A percentile compares a stretch with the other conserved stretches of the same genome.
Evolutionary conservation across 106 monocot genomes (phyloP).

Genomic region (Iris macrosiphon): DNA sequence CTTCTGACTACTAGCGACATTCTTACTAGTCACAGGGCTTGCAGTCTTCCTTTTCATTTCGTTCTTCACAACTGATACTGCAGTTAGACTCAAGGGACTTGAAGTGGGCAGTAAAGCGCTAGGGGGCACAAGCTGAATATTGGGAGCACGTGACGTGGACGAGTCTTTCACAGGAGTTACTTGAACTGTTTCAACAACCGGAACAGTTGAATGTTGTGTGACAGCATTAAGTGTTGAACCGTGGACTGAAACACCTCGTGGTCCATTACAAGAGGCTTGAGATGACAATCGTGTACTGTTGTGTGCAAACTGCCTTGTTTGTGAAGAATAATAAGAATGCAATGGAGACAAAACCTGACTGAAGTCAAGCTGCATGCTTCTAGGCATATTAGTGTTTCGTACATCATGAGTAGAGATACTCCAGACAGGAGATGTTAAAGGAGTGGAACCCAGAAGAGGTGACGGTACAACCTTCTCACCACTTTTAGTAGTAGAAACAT

Average conservation of each 20-base stretch:
- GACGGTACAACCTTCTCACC: conserved; percentile 26
- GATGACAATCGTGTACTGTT: conserved; percentile 37
- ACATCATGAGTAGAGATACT: conserved; percentile 29
- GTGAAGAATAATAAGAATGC: conserved; percentile 42
- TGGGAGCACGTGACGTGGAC: conserved; percentile 20
- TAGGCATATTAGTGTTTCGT: conserved; percentile 28
- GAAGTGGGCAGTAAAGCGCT: conserved; percentile 27
- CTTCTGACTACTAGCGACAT: conserved; percentile 29
- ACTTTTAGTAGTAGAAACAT: conserved; percentile 17
- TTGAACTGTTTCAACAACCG: conserved; percentile 38
- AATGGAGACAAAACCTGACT: conserved; percentile 42
- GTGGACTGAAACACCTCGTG: conserved; percentile 34
- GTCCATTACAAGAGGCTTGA: conserved; percentile 30
- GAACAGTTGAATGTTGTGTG: conserved; percentile 21
- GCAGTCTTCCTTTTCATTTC: conserved; percentile 25
- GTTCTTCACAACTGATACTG: conserved; percentile 8
- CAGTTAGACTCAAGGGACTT: conserved; percentile 8
- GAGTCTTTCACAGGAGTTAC: conserved; percentile 35
- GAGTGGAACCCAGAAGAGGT: conserved; percentile 14
- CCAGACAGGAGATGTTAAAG: conserved; percentile 48
- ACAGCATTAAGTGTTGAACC: conserved; percentile 22
- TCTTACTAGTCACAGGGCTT: conserved; percentile 21
- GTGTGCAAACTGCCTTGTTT: conserved; percentile 32
- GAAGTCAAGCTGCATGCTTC: conserved; percentile 48
- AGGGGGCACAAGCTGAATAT: conserved; percentile 27